Evolutionary conservation across 129 eudicot species (phyloP).

Genomic region (carrot (Daucus carota)): DNA sequence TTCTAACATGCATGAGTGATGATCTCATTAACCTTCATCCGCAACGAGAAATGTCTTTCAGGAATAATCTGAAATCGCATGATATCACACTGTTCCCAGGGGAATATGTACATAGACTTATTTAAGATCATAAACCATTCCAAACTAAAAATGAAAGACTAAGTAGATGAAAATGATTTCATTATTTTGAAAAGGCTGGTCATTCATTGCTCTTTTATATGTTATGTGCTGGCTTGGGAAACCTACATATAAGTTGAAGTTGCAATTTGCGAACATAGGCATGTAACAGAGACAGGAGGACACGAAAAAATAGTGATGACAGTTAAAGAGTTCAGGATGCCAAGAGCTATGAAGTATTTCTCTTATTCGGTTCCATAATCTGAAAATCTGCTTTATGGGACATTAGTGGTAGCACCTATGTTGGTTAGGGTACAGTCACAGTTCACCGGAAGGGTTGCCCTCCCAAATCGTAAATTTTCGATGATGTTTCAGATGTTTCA

Average conservation of each 20-base stretch:
- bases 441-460: not conserved
- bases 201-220: not conserved
- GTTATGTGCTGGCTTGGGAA: not conserved
- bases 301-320: not conserved
- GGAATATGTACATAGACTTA: not conserved
- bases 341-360: not conserved
- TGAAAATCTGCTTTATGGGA: not conserved
- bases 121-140: not conserved
- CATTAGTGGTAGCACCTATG: not conserved
- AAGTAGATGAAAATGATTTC: not conserved
- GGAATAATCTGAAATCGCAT: not conserved
- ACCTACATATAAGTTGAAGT: not conserved
- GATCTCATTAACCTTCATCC: not conserved
- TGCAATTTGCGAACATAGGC: not conserved
- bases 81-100: not conserved
- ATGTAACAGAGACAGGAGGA: not conserved
- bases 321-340: not conserved
- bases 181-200: not conserved
- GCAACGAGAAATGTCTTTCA: not conserved
- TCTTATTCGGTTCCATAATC: not conserved
- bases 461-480: not conserved
- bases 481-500: too few species aligned
- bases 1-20: not conserved
- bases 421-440: not conserved
- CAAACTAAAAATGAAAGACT: not conserved